phyloP scores from a whole-genome alignment of 2,329 filamentous ascomycete species.

The Pseudogymnoascus sp. region DNA sequence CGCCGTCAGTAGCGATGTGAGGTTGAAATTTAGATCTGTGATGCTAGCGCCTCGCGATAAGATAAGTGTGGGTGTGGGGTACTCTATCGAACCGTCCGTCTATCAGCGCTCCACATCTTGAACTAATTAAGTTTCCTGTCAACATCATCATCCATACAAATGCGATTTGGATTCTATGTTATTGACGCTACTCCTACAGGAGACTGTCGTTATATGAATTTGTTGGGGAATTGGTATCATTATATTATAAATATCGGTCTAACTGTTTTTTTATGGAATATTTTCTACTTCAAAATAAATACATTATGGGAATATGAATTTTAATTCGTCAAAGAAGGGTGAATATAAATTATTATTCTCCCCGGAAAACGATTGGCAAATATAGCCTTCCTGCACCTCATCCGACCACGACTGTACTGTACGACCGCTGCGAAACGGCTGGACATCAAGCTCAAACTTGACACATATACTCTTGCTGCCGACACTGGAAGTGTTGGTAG shows the following conservation, averaged over 20 bases:
- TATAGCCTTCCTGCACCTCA: not conserved
- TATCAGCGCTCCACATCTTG: not conserved
- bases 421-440: not conserved
- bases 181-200: not conserved
- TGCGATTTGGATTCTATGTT: not conserved
- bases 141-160: not conserved
- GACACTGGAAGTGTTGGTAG: not conserved
- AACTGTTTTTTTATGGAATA: not conserved
- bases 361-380: not conserved
- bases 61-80: conserved; percentile 2
- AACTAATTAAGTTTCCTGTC: not conserved
- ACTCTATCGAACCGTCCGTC: not conserved
- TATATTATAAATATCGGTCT: not conserved
- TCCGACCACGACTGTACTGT: not conserved
- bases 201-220: not conserved
- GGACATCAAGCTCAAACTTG: not conserved
- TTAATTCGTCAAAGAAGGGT: not conserved
- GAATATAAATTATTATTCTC: not conserved
- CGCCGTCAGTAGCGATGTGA: not conserved
- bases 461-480: not conserved
- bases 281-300: not conserved
- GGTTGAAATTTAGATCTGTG: conserved; percentile 8
- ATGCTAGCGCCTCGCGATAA: conserved; percentile 7
- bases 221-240: not conserved
- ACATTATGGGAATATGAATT: not conserved